Base-by-base conservation (phyloP, 1,139 yeast species). In the Lizanozyma gosingica region DNA sequence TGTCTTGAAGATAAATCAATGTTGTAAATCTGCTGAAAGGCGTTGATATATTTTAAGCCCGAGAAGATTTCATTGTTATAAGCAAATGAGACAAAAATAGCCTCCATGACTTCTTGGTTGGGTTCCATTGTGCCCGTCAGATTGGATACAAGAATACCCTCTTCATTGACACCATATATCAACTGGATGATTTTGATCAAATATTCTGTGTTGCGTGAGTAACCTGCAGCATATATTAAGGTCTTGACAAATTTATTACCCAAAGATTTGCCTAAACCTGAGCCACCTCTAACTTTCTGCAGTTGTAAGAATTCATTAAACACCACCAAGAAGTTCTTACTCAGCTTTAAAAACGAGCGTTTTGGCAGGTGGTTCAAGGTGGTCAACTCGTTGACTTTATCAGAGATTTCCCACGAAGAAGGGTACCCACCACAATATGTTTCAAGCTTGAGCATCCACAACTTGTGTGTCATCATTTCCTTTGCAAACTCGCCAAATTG, bases 371-470 rank as follows among this genome's bases (percentile, higher is more conserved):
- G 40, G 17, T 45, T 40, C 18, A 44, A 39, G 14, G 43, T 42
- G 15, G 57, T 53, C 4, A 64, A 44, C 15, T 56, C 60, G 4
- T 55, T 22, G 11, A 22, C 29, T 11, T 22, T 53, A 9, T 49
- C 50, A 9, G 47, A 51, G 17, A 52, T 45, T 3, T 43, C 44
- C 75, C 75, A 69, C 17, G 56, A 46, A 15, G 48, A 47, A 9
- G 67, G 61, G 33, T 55, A 53, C 1, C 71, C 73, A 4, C 68
- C 66, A 37, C 60, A 57, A 38, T 54, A 61, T 3, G 62, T 51
- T 46, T 62, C 56, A 41, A 68, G 57, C 44, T 56, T 60, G 38
- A 63, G 53, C 4, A 53, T 48, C 74, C 74, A 69, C 55, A 68
- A 49, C 14, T 47, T 45, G 14, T 52, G 49, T 1, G 71, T 58